A percentile compares a stretch with the other conserved stretches of the same genome.
Conservation (phyloP, 257 asterid species). For the Solanum chiquidenum region DNA sequence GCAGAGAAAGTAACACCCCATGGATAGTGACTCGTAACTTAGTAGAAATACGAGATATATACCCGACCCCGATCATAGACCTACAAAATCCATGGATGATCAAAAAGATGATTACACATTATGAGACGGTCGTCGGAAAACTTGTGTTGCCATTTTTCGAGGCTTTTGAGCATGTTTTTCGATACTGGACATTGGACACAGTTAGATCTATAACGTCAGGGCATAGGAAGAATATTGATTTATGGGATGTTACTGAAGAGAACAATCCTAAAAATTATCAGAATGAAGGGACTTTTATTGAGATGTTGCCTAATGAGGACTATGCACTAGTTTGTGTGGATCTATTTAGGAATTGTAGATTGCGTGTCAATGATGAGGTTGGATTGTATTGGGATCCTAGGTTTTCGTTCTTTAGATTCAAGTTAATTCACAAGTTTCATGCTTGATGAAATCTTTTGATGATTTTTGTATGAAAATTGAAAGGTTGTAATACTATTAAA, state of each 20-base stretch:
- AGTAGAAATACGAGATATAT: constrained; percentile 34
- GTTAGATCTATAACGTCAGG: constrained; percentile 25
- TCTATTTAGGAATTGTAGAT: constrained; percentile 22
- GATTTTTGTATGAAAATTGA: neutral
- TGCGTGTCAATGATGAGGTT: constrained; percentile 29
- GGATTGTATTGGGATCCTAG: constrained; percentile 11
- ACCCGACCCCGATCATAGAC: constrained; percentile 18
- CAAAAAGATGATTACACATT: constrained; percentile 23
- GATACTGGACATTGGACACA: constrained; percentile 37
- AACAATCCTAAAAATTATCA: constrained; percentile 20
- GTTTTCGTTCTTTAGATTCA: constrained; percentile 12
- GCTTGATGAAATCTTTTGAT: neutral
- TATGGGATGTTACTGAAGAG: constrained; percentile 47
- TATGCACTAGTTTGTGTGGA: constrained; percentile 22
- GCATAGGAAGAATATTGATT: constrained; percentile 11
- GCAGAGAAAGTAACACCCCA: neutral
- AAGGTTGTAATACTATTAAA: neutral
- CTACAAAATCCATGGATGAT: constrained; percentile 39
- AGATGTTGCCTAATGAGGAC: constrained; percentile 5
- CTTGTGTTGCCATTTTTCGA: constrained; percentile 21
- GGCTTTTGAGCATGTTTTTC: constrained; percentile 31
- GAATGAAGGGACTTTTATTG: constrained; percentile 10
- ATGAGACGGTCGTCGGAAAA: constrained; percentile 18
- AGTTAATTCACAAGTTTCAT: neutral
- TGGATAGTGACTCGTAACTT: constrained; percentile 13